Conservation (phyloP, 805 yeast species). For the Candida maesae region DNA sequence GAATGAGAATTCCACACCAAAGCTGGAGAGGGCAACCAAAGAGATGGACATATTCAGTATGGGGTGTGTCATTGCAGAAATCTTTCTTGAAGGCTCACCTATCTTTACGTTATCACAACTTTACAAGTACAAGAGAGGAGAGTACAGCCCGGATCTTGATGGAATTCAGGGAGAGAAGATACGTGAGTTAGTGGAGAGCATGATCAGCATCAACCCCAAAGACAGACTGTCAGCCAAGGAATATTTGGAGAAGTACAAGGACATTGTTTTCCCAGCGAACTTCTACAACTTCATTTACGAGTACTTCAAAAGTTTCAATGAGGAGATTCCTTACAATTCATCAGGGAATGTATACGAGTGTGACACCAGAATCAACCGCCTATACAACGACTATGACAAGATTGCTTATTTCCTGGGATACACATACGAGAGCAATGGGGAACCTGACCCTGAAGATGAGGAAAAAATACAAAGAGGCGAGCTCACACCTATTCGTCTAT, state of each 20-base stretch:
- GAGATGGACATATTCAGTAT: conserved; percentile 80
- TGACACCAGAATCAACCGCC: conserved; percentile 54
- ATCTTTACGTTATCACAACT: conserved; percentile 83
- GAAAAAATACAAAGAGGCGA: conserved; percentile 12
- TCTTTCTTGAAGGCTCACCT: conserved; percentile 82
- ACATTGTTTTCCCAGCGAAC: conserved; percentile 55
- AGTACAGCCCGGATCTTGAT: conserved; percentile 59
- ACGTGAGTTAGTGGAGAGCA: conserved; percentile 51
- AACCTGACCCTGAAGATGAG: conserved; percentile 2
- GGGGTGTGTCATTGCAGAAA: conserved; percentile 89
- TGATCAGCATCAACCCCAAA: conserved; percentile 63
- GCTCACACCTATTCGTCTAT: conserved; percentile 37
- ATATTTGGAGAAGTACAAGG: conserved; percentile 48
- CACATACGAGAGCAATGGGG: conserved; percentile 16
- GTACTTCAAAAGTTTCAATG: conserved; percentile 47
- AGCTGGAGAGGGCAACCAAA: conserved; percentile 38
- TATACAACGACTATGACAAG: conserved; percentile 56
- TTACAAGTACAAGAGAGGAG: conserved; percentile 73
- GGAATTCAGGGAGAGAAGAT: conserved; percentile 49
- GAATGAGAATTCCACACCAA: conserved; percentile 10
- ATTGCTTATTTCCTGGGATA: conserved; percentile 41
- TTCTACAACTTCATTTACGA: conserved; percentile 69
- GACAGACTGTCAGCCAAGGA: conserved; percentile 54
- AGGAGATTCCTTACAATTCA: conserved; percentile 16
- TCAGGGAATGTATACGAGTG: conserved; percentile 37